These are phyloP conservation scores for Apocynum venetum DNA, from an alignment of 257 asterid species.

Conservation along the genomic window DNA sequence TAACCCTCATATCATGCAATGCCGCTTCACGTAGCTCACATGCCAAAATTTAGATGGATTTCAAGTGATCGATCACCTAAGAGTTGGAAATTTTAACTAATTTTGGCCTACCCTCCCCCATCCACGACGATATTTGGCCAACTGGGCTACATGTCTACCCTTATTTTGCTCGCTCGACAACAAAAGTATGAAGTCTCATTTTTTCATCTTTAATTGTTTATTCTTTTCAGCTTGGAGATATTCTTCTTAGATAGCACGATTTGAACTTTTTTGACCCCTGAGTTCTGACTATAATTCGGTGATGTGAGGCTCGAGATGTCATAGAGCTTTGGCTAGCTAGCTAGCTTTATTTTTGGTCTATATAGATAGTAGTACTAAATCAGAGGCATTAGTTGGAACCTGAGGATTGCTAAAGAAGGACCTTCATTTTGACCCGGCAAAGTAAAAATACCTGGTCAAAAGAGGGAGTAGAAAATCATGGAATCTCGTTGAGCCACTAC, in stretches of 20 bases:
- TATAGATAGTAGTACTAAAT: not conserved
- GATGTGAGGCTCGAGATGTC: not conserved
- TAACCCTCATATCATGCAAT: slow-evolving; percentile 31
- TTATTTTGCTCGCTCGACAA: slow-evolving; percentile 15
- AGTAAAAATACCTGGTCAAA: slow-evolving; percentile 25
- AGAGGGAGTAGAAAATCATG: slow-evolving; percentile 19
- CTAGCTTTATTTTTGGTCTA: not conserved
- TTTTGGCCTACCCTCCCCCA: not conserved
- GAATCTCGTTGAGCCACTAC: slow-evolving; percentile 16
- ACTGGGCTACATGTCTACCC: slow-evolving; percentile 14
- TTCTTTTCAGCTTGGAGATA: not conserved
- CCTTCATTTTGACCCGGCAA: slow-evolving; percentile 45
- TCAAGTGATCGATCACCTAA: not conserved
- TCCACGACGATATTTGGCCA: not conserved
- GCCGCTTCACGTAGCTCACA: slow-evolving; percentile 24
- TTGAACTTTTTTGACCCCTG: not conserved
- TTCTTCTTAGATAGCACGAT: not conserved
- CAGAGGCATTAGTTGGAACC: not conserved
- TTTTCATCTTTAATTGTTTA: not conserved
- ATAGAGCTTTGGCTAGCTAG: not conserved
- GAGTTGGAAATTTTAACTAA: too few species aligned
- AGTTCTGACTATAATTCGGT: not conserved
- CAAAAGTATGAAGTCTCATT: slow-evolving; percentile 18
- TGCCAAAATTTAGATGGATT: slow-evolving; percentile 2
- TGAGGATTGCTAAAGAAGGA: slow-evolving; percentile 18